Evolutionary conservation across 331 rosid species (phyloP).

Genomic region (Malus hybrid): DNA sequence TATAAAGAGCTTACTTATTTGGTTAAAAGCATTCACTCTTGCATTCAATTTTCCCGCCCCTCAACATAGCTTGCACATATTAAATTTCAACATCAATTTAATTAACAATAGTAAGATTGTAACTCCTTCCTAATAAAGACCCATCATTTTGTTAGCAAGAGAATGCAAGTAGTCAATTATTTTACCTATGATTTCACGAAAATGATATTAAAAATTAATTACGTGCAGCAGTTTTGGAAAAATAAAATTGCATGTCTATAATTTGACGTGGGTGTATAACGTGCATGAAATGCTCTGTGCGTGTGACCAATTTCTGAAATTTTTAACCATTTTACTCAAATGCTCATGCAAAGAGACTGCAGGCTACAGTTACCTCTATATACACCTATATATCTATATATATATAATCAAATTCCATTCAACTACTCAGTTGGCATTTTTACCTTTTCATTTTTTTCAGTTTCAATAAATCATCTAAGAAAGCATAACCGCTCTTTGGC

Average conservation of each 20-base stretch:
- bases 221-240: too few relatives aligned
- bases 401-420: not conserved
- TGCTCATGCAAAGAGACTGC: slow-evolving; percentile 6
- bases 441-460: not conserved
- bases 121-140: not conserved
- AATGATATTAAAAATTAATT: too few relatives aligned
- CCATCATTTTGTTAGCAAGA: not conserved
- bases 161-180: not conserved
- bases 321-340: not conserved
- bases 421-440: not conserved
- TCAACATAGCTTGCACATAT: not conserved
- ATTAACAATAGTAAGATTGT: not conserved
- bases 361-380: not conserved
- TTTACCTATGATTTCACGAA: too few relatives aligned
- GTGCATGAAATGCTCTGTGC: not conserved
- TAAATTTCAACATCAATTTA: not conserved
- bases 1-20: too few relatives aligned
- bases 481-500: slow-evolving; percentile 1
- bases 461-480: not conserved
- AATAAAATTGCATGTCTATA: not conserved
- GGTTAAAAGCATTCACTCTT: too few relatives aligned
- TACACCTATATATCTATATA: too few relatives aligned
- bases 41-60: too few relatives aligned
- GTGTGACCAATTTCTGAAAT: not conserved
- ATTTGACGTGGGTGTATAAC: not conserved